Evolutionary conservation across 345 rosid genomes (phyloP), one percentile per base, ranked within the genome.

Genomic region (Barbarea vulgaris): DNA sequence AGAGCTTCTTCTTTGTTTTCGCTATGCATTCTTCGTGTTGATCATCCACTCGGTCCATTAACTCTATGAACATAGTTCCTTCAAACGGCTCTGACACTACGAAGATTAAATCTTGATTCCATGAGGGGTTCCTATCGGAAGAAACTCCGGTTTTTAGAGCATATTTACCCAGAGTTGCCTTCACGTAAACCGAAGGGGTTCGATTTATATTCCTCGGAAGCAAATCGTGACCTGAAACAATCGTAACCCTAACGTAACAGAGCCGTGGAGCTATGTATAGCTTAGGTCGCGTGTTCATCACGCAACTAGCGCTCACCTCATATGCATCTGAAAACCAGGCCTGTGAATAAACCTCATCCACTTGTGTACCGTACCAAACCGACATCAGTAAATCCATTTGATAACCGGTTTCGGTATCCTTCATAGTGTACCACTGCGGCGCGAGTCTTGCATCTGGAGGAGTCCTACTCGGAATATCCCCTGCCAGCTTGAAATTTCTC

Each of bases 51-150:
- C 21, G 4, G 10, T 70, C 59, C 1, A 63, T 33, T 24, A 77
- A 14, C 0, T 6, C 6, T 2, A 77, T 9, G 59, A 1, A 13
- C 9, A 77, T 19, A 2, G 65, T 63, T 6, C 9, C 80, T 5
- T 77, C 70, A 13, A 77, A 55, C 41, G 66, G 24, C 52, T 77
- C 70, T 19, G 80, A 76, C 19, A 31, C 51, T 6, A 76, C 65
- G 4, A 76, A 76, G 31, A 76, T 42, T 50, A 76, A 64, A 42
- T 76, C 80, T 44, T 64, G 52, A 19, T 77, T 77, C 80, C 80
- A 77, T 2, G 59, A 8, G 8, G 80, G 80, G 64, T 69, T 70
- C 3, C 8, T 19, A 33, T 76, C 75, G 3, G 65, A 9, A 33
- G 19, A 13, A 19, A 27, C 1, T 33, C 0, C 52, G 2, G 75